Conservation (phyloP, 805 yeast species). For the Brettanomyces anomalus region DNA sequence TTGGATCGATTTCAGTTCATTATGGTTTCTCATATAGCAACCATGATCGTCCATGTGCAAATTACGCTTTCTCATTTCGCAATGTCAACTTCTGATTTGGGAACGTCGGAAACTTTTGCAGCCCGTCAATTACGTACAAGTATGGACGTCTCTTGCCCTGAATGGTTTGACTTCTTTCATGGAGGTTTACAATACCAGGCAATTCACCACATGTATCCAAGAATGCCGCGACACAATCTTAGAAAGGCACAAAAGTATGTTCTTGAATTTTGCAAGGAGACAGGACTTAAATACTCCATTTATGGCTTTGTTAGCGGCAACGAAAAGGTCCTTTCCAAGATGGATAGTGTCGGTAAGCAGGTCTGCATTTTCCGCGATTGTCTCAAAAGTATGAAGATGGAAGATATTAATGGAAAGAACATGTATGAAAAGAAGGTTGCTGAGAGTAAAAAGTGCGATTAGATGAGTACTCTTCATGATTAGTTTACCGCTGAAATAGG, state of each 20-base stretch:
- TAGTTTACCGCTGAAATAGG: too few species aligned
- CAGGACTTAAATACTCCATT: slow-evolving; percentile 72
- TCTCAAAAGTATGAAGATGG: slow-evolving; percentile 51
- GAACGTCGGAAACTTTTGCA: slow-evolving; percentile 68
- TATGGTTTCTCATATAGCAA: slow-evolving; percentile 65
- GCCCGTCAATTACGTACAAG: slow-evolving; percentile 82
- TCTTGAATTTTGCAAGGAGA: slow-evolving; percentile 62
- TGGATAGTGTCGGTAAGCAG: slow-evolving; percentile 73
- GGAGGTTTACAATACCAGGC: slow-evolving; percentile 93
- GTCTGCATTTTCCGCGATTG: slow-evolving; percentile 71
- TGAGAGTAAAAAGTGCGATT: slow-evolving; percentile 4
- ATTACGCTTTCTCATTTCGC: slow-evolving; percentile 87
- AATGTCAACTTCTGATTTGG: slow-evolving; percentile 85
- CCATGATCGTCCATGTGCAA: slow-evolving; percentile 92
- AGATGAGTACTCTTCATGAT: background rate
- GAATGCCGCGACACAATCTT: slow-evolving; percentile 82
- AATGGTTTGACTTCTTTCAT: slow-evolving; percentile 83
- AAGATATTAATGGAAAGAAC: slow-evolving; percentile 26
- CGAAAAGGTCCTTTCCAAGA: slow-evolving; percentile 53
- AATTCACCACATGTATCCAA: slow-evolving; percentile 81
- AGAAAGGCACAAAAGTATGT: slow-evolving; percentile 67
- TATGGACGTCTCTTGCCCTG: slow-evolving; percentile 93
- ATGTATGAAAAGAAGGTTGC: slow-evolving; percentile 23
- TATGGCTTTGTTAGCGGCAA: slow-evolving; percentile 82
- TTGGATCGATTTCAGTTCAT: slow-evolving; percentile 50